A percentile compares a stretch with the other conserved stretches of the same genome.
phyloP scores from a whole-genome alignment of 2,329 filamentous ascomycete species.

The Thielaviopsis populi region DNA sequence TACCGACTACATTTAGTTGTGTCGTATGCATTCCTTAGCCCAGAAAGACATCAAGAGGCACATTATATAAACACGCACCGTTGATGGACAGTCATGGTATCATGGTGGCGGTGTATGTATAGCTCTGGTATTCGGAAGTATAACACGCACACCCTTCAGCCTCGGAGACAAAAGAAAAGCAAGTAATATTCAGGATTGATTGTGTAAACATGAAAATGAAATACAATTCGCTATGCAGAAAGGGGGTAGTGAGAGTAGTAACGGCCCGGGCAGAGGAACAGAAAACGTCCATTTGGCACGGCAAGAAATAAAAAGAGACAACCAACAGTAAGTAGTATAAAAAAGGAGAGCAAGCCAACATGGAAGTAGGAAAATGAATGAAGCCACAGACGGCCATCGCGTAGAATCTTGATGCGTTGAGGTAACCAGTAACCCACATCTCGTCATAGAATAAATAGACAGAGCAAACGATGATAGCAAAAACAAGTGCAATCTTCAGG shows the following conservation, averaged over 20 bases:
- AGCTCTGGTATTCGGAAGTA: too few species aligned
- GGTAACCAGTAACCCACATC: constrained; percentile 7
- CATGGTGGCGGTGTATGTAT: too few species aligned
- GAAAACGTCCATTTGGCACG: not conserved
- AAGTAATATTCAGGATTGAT: not conserved
- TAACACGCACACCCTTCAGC: not conserved
- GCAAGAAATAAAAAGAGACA: not conserved
- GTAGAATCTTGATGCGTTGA: not conserved
- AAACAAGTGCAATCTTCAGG: not conserved
- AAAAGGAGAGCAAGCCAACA: not conserved
- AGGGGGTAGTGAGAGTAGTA: not conserved
- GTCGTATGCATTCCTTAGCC: too few species aligned
- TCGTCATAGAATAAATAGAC: constrained; percentile 12
- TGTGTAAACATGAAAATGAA: not conserved
- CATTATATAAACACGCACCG: too few species aligned
- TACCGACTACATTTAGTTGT: too few species aligned
- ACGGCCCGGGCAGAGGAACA: not conserved
- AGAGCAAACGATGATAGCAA: constrained; percentile 5
- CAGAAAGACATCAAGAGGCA: too few species aligned
- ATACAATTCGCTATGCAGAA: constrained; percentile 1
- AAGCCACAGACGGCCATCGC: not conserved
- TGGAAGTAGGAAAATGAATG: not conserved
- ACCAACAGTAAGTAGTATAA: not conserved
- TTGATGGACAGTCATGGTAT: too few species aligned
- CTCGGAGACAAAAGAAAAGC: not conserved